These are phyloP conservation scores for Polytrichum commune DNA, from an alignment of 225 moss, liverwort and hornwort genomes.

Conservation along the genomic window DNA sequence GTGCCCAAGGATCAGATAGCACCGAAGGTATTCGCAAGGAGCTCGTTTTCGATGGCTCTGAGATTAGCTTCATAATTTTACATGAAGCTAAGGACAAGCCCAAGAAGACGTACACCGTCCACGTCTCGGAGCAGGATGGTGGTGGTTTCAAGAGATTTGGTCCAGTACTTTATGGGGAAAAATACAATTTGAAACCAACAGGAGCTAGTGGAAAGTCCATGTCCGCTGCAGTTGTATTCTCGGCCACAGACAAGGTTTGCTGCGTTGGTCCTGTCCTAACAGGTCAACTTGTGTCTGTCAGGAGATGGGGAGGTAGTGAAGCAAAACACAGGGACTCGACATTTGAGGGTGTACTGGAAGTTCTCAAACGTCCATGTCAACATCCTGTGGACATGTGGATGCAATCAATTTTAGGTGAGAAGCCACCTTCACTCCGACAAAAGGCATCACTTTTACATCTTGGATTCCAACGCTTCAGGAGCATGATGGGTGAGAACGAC, in stretches of 20 bases:
- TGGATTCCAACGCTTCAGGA: not conserved
- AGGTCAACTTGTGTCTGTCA: not conserved
- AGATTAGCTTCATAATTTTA: not conserved
- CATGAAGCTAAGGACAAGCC: not conserved
- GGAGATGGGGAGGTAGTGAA: no score
- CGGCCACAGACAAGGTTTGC: not conserved
- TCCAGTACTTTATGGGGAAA: not conserved
- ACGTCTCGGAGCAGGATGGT: not conserved
- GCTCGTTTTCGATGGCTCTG: not conserved
- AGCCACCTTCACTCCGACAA: not conserved
- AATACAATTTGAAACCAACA: not conserved
- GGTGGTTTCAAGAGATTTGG: not conserved
- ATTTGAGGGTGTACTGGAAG: not conserved
- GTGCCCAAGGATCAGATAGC: not conserved
- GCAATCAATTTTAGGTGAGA: not conserved
- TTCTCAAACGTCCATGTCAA: not conserved
- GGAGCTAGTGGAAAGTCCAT: not conserved
- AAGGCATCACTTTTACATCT: not conserved
- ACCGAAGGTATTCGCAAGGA: not conserved
- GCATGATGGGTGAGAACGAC: not conserved
- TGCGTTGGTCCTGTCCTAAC: slow-evolving; percentile 3
- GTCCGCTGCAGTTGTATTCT: not conserved
- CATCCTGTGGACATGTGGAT: not conserved
- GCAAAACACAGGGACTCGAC: no score
- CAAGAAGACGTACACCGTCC: not conserved